Evolutionary conservation across 495 filamentous ascomycete species (phyloP).

Genomic region (Xylaria cubensis): DNA sequence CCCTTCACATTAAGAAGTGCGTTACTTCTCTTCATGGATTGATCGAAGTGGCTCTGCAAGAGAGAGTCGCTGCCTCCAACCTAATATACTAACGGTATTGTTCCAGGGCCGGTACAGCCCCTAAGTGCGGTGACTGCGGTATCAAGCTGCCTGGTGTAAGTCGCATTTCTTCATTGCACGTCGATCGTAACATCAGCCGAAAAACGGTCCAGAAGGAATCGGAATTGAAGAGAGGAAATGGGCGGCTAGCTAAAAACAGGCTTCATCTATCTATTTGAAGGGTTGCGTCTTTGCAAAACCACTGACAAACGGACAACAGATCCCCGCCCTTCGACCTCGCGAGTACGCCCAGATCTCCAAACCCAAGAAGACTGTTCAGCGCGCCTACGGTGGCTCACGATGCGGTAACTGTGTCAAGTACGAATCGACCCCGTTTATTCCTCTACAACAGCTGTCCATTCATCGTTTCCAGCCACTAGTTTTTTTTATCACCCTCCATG

Average conservation of each 20-base stretch:
- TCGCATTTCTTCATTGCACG: conserved; percentile 38
- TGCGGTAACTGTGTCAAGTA: conserved; percentile 89
- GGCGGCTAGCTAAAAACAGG: neutral
- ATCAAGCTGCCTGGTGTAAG: conserved; percentile 93
- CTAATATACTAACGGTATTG: conserved; percentile 8
- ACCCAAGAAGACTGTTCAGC: conserved; percentile 98
- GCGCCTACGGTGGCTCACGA: conserved; percentile 96
- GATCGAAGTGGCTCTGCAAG: neutral
- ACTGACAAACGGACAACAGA: conserved; percentile 54
- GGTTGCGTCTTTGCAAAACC: neutral
- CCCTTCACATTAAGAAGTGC: conserved; percentile 99
- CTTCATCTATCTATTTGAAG: neutral
- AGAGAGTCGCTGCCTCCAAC: neutral
- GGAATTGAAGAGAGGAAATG: neutral
- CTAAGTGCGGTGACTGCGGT: conserved; percentile 99
- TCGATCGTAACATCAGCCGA: neutral
- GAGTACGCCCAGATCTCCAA: conserved; percentile 95
- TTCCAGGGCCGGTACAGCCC: conserved; percentile 68
- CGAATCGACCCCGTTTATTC: neutral
- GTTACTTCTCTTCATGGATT: neutral
- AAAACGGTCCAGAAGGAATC: neutral
- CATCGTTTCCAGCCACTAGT: neutral
- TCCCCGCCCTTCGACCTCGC: conserved; percentile 95
- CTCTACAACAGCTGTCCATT: neutral
- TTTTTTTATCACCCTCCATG: neutral